A percentile compares a stretch with the other conserved stretches of the same genome.
These are phyloP conservation scores for Euphorbia celastroides DNA, from an alignment of 441 rosid genomes.

Conservation along the genomic window DNA sequence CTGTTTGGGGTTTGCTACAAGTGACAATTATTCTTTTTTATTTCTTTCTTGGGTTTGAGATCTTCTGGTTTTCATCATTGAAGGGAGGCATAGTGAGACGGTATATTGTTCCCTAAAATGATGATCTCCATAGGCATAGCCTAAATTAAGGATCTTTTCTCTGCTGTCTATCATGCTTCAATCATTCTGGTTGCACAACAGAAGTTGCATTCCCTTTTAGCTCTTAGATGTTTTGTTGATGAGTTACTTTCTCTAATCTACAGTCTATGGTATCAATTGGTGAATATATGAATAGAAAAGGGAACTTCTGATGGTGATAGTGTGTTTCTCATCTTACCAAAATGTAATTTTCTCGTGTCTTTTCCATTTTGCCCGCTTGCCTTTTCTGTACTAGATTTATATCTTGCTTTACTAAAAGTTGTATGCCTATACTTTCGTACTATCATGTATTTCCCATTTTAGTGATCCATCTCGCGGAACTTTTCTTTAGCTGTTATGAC, in stretches of 20 bases:
- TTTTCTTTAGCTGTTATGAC: slow-evolving; percentile 68
- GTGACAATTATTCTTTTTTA: neutral
- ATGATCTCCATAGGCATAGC: neutral
- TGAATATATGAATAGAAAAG: neutral
- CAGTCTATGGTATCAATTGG: neutral
- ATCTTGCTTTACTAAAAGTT: neutral
- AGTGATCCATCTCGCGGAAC: slow-evolving; percentile 19
- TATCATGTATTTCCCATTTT: neutral
- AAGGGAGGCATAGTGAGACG: neutral
- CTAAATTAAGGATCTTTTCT: neutral
- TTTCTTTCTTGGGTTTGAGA: neutral
- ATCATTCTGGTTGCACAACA: neutral
- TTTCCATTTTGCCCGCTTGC: neutral
- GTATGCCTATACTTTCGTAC: slow-evolving; percentile 5
- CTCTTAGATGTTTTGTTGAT: neutral
- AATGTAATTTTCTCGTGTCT: neutral
- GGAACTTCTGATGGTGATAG: neutral
- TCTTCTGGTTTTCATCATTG: neutral
- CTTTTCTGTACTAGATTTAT: neutral
- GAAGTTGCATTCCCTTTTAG: neutral
- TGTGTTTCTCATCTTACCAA: neutral
- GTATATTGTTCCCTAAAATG: neutral
- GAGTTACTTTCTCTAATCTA: neutral
- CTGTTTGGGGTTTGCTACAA: neutral
- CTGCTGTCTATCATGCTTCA: neutral